A percentile compares a stretch with the other conserved stretches of the same genome.
phyloP scores from a whole-genome alignment of 306 rosid genomes.

The Psophocarpus tetragonolobus region DNA sequence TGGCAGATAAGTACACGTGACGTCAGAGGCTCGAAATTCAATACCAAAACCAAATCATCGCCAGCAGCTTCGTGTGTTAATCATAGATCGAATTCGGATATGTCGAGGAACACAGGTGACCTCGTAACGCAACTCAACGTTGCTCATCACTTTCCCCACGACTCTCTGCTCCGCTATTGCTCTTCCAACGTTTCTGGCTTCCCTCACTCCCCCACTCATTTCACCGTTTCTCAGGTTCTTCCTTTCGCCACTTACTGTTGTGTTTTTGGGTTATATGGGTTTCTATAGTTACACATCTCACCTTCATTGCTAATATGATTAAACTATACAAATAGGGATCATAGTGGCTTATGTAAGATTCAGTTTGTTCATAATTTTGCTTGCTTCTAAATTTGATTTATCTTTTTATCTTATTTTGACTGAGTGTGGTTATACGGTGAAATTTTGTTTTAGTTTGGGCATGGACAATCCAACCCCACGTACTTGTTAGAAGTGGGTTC shows the following conservation, averaged over 20 bases:
- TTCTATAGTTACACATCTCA: too few species aligned
- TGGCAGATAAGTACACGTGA: not conserved
- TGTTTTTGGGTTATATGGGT: not conserved
- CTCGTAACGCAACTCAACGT: slow-evolving; percentile 42
- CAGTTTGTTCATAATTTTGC: too few species aligned
- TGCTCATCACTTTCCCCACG: slow-evolving; percentile 47
- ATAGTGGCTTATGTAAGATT: too few species aligned
- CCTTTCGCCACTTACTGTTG: not conserved
- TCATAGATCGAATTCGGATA: slow-evolving; percentile 21
- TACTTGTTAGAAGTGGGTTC: slow-evolving; percentile 72
- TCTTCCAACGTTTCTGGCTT: slow-evolving; percentile 71
- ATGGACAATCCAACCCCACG: slow-evolving; percentile 95
- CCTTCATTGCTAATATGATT: too few species aligned
- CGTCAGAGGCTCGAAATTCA: not conserved
- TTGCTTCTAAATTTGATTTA: slow-evolving; percentile 15
- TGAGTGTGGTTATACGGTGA: not conserved
- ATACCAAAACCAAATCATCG: not conserved
- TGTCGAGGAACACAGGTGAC: slow-evolving; percentile 50
- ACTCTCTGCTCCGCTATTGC: slow-evolving; percentile 62
- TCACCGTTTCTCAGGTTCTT: slow-evolving; percentile 75
- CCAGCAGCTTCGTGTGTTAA: not conserved
- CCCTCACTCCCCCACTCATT: slow-evolving; percentile 60
- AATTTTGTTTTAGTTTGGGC: slow-evolving; percentile 65
- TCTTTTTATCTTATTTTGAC: not conserved
- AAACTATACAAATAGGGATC: too few species aligned